Evolutionary conservation across 129 eudicot genomes (phyloP).

Genomic region (Kitagawia praeruptora): DNA sequence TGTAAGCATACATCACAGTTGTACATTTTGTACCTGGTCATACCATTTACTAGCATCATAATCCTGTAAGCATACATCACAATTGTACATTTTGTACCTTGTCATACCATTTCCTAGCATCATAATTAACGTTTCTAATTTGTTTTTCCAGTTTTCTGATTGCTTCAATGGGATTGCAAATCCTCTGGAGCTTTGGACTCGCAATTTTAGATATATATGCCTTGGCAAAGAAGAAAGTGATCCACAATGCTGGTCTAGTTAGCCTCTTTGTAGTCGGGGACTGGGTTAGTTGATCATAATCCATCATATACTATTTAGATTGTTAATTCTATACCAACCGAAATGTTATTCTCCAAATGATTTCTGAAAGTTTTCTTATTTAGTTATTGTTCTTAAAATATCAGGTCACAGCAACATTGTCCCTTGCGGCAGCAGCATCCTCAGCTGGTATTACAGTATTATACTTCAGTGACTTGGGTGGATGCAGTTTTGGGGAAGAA

Average conservation of each 20-base stretch:
- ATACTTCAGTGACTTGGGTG: conserved; percentile 47
- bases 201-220: conserved; percentile 62
- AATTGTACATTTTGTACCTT: background rate
- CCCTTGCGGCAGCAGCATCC: conserved; percentile 80
- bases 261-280: conserved; percentile 76
- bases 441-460: conserved; percentile 66
- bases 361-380: background rate
- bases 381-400: background rate
- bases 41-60: background rate
- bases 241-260: conserved; percentile 49
- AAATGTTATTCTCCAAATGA: background rate
- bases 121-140: background rate
- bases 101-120: background rate
- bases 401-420: conserved; percentile 62
- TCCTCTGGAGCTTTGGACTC: conserved; percentile 65
- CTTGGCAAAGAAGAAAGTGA: conserved; percentile 37
- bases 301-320: background rate
- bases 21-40: background rate
- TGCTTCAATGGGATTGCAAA: conserved; percentile 84
- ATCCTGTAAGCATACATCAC: too few relatives aligned
- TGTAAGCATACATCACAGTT: background rate
- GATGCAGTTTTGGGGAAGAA: conserved; percentile 30
- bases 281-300: conserved; percentile 45
- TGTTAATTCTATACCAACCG: background rate
- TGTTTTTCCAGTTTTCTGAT: conserved; percentile 51